Evolutionary conservation across 495 filamentous ascomycete genomes (phyloP).

Genomic region (Aspergillus cavernicola): DNA sequence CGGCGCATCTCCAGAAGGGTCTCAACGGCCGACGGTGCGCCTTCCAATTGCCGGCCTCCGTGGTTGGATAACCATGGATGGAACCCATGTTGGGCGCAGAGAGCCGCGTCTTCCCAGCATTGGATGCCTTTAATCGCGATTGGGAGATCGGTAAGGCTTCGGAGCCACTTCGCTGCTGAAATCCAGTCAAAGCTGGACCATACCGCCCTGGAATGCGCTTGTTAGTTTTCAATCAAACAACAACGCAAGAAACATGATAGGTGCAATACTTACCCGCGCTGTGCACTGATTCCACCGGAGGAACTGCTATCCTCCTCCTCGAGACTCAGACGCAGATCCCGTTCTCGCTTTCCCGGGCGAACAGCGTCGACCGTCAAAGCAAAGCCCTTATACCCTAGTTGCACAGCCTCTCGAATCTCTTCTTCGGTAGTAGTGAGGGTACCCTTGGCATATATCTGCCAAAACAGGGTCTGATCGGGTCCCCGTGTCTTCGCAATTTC

Average conservation of each 20-base stretch:
- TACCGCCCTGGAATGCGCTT: conserved; percentile 49
- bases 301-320: conserved; percentile 14
- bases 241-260: too few relatives aligned
- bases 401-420: conserved; percentile 73
- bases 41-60: conserved; percentile 7
- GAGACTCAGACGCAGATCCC: conserved; percentile 62
- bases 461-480: conserved; percentile 47
- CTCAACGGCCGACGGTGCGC: background rate
- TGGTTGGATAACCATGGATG: conserved; percentile 9
- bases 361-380: conserved; percentile 68
- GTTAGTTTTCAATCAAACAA: too few relatives aligned
- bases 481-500: conserved; percentile 71
- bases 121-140: conserved; percentile 89
- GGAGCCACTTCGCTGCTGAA: conserved; percentile 63
- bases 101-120: conserved; percentile 80
- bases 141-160: conserved; percentile 74
- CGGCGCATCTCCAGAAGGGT: conserved; percentile 2
- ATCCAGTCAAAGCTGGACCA: conserved; percentile 76
- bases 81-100: conserved; percentile 24
- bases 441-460: too few relatives aligned
- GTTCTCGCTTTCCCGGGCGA: conserved; percentile 58
- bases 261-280: too few relatives aligned
- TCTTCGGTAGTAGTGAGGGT: conserved; percentile 64
- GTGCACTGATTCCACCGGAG: background rate
- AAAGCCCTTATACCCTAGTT: conserved; percentile 70